These are phyloP conservation scores for Glebionis coronaria DNA, from an alignment of 129 eudicot species.

Conservation along the genomic window DNA sequence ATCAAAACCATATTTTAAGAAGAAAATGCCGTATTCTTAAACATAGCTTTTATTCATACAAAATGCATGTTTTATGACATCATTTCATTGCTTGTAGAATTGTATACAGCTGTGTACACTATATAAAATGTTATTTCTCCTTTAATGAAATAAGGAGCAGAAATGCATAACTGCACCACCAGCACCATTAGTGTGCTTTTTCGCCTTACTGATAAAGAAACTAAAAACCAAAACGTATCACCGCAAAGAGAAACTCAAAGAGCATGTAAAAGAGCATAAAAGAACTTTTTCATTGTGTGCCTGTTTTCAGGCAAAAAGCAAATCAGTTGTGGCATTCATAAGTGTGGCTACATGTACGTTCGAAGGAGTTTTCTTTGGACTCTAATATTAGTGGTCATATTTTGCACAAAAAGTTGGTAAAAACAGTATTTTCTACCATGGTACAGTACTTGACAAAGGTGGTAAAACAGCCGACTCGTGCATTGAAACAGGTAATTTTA, in stretches of 20 bases:
- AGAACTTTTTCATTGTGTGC: background rate
- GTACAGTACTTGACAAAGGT: no score
- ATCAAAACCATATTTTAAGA: background rate
- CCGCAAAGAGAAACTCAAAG: no score
- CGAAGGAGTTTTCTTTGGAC: background rate
- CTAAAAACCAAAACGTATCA: background rate
- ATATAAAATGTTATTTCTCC: no score
- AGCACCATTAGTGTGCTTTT: background rate
- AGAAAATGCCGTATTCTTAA: background rate
- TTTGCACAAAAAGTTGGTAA: background rate
- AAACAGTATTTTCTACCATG: background rate
- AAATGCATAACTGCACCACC: no score
- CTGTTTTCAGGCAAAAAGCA: background rate
- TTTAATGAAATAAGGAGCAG: no score
- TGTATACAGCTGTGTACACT: no score
- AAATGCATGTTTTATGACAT: background rate
- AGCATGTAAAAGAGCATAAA: no score
- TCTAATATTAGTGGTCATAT: background rate
- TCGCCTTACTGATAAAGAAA: no score
- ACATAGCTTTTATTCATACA: background rate
- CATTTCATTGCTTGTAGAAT: background rate
- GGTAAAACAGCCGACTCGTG: no score
- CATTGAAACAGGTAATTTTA: no score
- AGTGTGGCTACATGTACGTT: background rate
- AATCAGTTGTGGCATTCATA: background rate